A percentile compares a stretch with the other conserved stretches of the same genome.
Evolutionary conservation across 192 early-diverging fungal species (phyloP).

Genomic region (Linnemannia zychae): DNA sequence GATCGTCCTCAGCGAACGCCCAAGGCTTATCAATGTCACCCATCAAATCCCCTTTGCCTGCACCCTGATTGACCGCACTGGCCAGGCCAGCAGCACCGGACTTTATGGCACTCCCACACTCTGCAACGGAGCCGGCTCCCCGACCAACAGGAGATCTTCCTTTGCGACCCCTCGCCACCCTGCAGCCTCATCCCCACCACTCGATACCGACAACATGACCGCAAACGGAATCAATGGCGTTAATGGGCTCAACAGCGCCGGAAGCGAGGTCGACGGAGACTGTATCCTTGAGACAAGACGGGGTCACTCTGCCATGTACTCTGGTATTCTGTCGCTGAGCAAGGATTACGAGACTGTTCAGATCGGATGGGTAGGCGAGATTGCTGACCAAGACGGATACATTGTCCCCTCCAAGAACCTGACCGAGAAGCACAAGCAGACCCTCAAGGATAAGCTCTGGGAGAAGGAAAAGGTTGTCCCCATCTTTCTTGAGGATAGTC

Average conservation of each 20-base stretch:
- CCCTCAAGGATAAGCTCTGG: conserved; percentile 68
- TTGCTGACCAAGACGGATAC: conserved; percentile 70
- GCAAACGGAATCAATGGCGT: background rate
- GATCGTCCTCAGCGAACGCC: conserved; percentile 40
- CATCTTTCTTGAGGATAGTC: conserved; percentile 81
- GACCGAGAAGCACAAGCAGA: conserved; percentile 63
- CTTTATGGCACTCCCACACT: background rate
- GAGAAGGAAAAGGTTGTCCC: conserved; percentile 74
- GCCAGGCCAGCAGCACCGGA: background rate
- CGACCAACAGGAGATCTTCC: conserved; percentile 38
- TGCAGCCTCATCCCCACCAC: conserved; percentile 22
- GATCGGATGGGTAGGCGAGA: conserved; percentile 81
- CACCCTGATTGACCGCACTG: conserved; percentile 44
- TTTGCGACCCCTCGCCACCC: conserved; percentile 41
- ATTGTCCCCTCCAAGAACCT: conserved; percentile 66
- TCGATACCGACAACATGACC: background rate
- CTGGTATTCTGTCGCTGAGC: conserved; percentile 80
- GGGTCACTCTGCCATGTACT: conserved; percentile 92
- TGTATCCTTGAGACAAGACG: conserved; percentile 71
- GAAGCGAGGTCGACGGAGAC: conserved; percentile 17
- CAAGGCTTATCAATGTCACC: conserved; percentile 66
- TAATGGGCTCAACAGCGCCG: background rate
- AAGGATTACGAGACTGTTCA: conserved; percentile 73
- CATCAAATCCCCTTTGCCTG: conserved; percentile 67
- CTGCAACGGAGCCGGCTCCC: conserved; percentile 8